Conservation (phyloP, 495 filamentous ascomycete species). For the Daldinia childiae region DNA sequence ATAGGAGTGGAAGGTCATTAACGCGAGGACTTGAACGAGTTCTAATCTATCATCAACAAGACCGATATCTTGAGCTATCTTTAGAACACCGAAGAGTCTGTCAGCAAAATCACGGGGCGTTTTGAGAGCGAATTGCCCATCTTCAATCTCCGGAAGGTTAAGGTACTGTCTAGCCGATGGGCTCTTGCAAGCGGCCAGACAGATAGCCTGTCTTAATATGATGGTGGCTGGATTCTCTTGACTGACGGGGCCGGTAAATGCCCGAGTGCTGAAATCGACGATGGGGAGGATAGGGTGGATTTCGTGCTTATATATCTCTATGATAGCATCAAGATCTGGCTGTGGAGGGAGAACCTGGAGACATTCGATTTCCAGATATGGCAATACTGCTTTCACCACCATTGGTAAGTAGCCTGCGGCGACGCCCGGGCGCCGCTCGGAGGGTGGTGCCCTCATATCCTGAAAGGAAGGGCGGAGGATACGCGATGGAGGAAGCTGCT, state of each 20-base stretch:
- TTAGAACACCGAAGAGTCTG: conserved; percentile 42
- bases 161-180: conserved; percentile 45
- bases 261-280: conserved; percentile 35
- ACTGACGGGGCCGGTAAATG: conserved; percentile 17
- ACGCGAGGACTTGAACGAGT: conserved; percentile 44
- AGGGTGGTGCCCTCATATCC: conserved; percentile 32
- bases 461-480: conserved; percentile 32
- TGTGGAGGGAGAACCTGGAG: conserved; percentile 36
- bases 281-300: conserved; percentile 47
- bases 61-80: conserved; percentile 45
- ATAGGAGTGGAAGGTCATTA: conserved; percentile 46
- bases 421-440: conserved; percentile 27
- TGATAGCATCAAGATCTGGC: conserved; percentile 33
- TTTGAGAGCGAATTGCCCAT: background rate
- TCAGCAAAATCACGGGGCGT: conserved; percentile 44
- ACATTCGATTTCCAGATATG: conserved; percentile 46
- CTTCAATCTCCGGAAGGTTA: conserved; percentile 38
- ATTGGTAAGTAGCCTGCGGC: conserved; percentile 16
- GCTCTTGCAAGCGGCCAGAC: conserved; percentile 52
- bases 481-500: conserved; percentile 17
- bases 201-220: conserved; percentile 50
- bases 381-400: conserved; percentile 32
- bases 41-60: conserved; percentile 44
- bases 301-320: conserved; percentile 46
- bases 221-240: conserved; percentile 29